Percentiles rank a stretch among this genome's conserved stretches.
These are phyloP conservation scores for Fusarium camptoceras DNA, from an alignment of 2,329 filamentous ascomycete species.

Conservation along the genomic window DNA sequence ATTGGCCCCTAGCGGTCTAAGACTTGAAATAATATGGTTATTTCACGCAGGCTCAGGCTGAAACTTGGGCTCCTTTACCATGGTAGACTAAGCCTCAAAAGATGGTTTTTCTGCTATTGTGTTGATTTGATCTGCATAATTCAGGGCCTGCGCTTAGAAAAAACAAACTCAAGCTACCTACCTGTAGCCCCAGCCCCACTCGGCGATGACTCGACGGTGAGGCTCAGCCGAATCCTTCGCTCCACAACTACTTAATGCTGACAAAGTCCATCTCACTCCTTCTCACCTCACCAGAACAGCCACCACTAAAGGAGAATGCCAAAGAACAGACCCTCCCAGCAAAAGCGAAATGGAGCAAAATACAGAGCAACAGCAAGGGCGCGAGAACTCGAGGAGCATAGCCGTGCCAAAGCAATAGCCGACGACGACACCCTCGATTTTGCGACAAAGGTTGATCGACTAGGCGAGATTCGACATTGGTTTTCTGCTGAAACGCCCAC, in stretches of 20 bases:
- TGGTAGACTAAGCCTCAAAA: too few species aligned
- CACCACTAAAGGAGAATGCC: neutral
- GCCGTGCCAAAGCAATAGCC: neutral
- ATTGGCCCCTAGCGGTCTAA: too few species aligned
- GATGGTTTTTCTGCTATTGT: too few species aligned
- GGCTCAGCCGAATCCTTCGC: neutral
- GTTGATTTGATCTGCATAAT: too few species aligned
- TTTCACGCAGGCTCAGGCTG: too few species aligned
- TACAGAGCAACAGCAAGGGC: fast-evolving
- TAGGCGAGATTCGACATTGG: slow-evolving; percentile 3
- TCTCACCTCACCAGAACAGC: fast-evolving
- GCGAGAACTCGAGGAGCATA: fast-evolving
- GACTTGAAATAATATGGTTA: too few species aligned
- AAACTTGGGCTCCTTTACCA: too few species aligned
- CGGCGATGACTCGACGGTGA: neutral
- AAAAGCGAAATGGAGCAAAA: neutral
- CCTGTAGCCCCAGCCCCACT: neutral
- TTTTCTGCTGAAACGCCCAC: neutral
- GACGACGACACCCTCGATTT: neutral
- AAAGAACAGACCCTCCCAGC: neutral
- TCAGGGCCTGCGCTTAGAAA: too few species aligned
- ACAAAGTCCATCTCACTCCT: fast-evolving
- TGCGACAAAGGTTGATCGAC: neutral
- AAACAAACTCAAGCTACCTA: too few species aligned
- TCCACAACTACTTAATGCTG: neutral